Conservation (phyloP, 2,329 filamentous ascomycete species). For the Fusarium sp. region DNA sequence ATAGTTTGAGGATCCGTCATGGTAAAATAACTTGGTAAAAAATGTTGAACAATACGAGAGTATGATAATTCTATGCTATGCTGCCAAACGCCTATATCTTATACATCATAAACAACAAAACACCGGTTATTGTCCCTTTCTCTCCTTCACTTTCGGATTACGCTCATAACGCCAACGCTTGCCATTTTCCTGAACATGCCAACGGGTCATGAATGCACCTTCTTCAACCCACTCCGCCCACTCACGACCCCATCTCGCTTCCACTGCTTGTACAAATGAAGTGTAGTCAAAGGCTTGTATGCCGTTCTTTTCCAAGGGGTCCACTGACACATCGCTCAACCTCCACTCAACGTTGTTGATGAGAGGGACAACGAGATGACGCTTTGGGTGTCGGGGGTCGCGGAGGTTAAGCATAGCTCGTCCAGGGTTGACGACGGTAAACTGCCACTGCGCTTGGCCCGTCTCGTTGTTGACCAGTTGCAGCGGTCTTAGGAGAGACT, state of each 20-base stretch:
- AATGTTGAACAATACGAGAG: too few species aligned
- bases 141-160: conserved; percentile 13
- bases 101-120: conserved; percentile 5
- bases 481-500: conserved; percentile 50
- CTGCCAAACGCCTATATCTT: neutral
- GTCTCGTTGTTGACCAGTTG: conserved; percentile 33
- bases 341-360: conserved; percentile 54
- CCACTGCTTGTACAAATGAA: conserved; percentile 45
- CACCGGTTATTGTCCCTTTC: conserved; percentile 11
- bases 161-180: conserved; percentile 53
- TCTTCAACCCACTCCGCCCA: conserved; percentile 53
- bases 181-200: conserved; percentile 56
- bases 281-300: conserved; percentile 49
- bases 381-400: conserved; percentile 50
- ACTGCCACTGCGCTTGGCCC: conserved; percentile 53
- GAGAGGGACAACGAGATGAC: conserved; percentile 52
- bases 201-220: conserved; percentile 52
- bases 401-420: conserved; percentile 53
- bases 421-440: conserved; percentile 54
- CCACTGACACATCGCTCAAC: conserved; percentile 49
- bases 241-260: conserved; percentile 46
- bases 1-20: too few species aligned
- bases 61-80: too few species aligned
- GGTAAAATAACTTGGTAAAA: too few species aligned
- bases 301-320: conserved; percentile 48